A percentile compares a stretch with the other conserved stretches of the same genome.
phyloP scores from a whole-genome alignment of 345 rosid species.

The Pistacia integerrima region DNA sequence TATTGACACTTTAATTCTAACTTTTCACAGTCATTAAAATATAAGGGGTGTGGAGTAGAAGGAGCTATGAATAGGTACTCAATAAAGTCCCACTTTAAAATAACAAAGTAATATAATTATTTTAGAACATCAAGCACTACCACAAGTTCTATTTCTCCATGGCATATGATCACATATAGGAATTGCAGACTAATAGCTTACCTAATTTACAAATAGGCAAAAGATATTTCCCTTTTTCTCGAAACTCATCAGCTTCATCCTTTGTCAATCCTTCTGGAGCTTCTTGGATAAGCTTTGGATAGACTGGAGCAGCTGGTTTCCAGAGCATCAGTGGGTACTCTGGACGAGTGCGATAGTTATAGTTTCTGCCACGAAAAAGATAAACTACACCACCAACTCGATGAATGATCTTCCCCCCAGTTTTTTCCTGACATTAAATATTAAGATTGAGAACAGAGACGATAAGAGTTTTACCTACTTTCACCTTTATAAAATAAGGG shows the following conservation, averaged over 20 bases:
- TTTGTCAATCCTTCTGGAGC: constrained; percentile 84
- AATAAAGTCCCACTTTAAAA: background rate
- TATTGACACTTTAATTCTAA: background rate
- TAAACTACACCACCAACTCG: constrained; percentile 79
- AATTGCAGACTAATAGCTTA: constrained; percentile 26
- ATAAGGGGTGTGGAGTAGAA: background rate
- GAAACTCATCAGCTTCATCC: constrained; percentile 64
- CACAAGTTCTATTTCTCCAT: background rate
- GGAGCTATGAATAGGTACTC: background rate
- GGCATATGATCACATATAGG: constrained; percentile 4
- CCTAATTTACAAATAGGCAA: constrained; percentile 85
- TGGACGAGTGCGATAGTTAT: constrained; percentile 74
- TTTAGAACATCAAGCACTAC: background rate
- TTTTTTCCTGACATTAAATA: constrained; percentile 57
- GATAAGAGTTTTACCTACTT: constrained; percentile 5
- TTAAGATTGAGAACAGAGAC: constrained; percentile 18
- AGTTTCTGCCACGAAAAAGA: constrained; percentile 92
- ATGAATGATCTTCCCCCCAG: constrained; percentile 81
- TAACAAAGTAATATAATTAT: background rate
- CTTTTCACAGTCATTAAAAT: background rate
- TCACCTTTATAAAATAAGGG: background rate
- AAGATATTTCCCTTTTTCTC: constrained; percentile 72
- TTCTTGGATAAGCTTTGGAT: constrained; percentile 91
- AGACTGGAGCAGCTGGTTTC: constrained; percentile 98
- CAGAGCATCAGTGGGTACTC: constrained; percentile 87